These are phyloP conservation scores for Trichoderma sp. DNA, from an alignment of 2,329 filamentous ascomycete genomes.

Conservation along the genomic window DNA sequence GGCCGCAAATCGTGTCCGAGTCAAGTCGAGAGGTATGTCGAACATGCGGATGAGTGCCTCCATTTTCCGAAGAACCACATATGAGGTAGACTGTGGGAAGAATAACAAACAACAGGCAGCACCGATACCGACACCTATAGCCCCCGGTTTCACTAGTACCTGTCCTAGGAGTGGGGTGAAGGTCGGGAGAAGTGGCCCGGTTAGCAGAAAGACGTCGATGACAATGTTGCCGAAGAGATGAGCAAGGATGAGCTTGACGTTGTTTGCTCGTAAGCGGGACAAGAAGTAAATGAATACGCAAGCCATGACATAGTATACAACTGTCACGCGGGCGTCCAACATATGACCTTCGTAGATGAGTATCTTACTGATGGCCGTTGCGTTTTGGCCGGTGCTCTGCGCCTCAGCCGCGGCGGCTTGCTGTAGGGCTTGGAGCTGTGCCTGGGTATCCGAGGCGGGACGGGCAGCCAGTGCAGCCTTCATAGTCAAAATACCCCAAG, in stretches of 20 bases:
- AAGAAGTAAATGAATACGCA: slow-evolving; percentile 44
- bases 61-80: slow-evolving; percentile 37
- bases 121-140: slow-evolving; percentile 45
- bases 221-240: slow-evolving; percentile 48
- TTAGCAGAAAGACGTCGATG: slow-evolving; percentile 43
- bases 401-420: slow-evolving; percentile 36
- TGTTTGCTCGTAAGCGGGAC: slow-evolving; percentile 42
- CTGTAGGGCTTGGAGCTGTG: slow-evolving; percentile 33
- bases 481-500: slow-evolving; percentile 48
- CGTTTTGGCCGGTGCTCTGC: slow-evolving; percentile 25
- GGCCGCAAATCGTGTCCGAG: slow-evolving; percentile 24
- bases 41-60: slow-evolving; percentile 33
- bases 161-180: slow-evolving; percentile 40
- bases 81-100: slow-evolving; percentile 49
- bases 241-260: slow-evolving; percentile 43
- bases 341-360: slow-evolving; percentile 44
- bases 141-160: slow-evolving; percentile 43
- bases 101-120: slow-evolving; percentile 43
- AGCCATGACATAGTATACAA: slow-evolving; percentile 37
- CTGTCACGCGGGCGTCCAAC: slow-evolving; percentile 45
- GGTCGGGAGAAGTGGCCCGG: slow-evolving; percentile 40
- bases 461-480: slow-evolving; percentile 45
- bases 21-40: slow-evolving; percentile 33
- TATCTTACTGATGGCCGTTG: slow-evolving; percentile 31
- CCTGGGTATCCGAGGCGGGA: slow-evolving; percentile 37